phyloP scores from a whole-genome alignment of 495 filamentous ascomycete genomes.

The Parathielavia hyrcaniae region DNA sequence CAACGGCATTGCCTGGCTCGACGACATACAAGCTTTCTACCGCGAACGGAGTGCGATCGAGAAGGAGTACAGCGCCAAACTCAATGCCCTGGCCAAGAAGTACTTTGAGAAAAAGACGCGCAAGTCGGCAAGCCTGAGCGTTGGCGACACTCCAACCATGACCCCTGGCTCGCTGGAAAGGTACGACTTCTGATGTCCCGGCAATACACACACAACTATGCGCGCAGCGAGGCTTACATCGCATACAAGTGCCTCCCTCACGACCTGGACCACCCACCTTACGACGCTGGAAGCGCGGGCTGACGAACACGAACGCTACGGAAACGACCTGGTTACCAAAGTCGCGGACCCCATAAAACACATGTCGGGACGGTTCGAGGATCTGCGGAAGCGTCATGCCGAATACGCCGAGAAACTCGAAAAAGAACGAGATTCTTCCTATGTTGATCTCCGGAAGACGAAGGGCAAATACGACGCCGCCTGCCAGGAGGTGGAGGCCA shows the following conservation, averaged over 20 bases:
- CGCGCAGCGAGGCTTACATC: neutral
- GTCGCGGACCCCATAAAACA: slow-evolving; percentile 80
- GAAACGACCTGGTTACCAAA: slow-evolving; percentile 63
- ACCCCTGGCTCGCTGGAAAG: slow-evolving; percentile 93
- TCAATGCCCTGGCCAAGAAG: slow-evolving; percentile 81
- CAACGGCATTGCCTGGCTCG: slow-evolving; percentile 86
- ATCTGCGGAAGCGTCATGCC: slow-evolving; percentile 82
- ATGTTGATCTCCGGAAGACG: slow-evolving; percentile 78
- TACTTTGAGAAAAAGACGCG: slow-evolving; percentile 94
- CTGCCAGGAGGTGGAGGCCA: slow-evolving; percentile 89
- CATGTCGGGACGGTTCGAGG: slow-evolving; percentile 70
- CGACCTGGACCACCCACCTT: slow-evolving; percentile 93
- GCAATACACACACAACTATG: neutral
- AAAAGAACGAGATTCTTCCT: slow-evolving; percentile 76
- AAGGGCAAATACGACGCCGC: slow-evolving; percentile 89
- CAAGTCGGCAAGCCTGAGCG: slow-evolving; percentile 81
- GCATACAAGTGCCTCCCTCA: slow-evolving; percentile 67
- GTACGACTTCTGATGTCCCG: slow-evolving; percentile 32
- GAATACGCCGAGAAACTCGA: slow-evolving; percentile 85
- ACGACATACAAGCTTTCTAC: slow-evolving; percentile 96
- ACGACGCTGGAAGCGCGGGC: slow-evolving; percentile 82
- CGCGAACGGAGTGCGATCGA: slow-evolving; percentile 88
- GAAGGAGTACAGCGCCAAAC: slow-evolving; percentile 88
- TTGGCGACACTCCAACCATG: slow-evolving; percentile 87
- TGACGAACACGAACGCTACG: slow-evolving; percentile 79